A percentile compares a stretch with the other conserved stretches of the same genome.
phyloP scores from a whole-genome alignment of 129 eudicot species.

The Gnaphalium uliginosum region DNA sequence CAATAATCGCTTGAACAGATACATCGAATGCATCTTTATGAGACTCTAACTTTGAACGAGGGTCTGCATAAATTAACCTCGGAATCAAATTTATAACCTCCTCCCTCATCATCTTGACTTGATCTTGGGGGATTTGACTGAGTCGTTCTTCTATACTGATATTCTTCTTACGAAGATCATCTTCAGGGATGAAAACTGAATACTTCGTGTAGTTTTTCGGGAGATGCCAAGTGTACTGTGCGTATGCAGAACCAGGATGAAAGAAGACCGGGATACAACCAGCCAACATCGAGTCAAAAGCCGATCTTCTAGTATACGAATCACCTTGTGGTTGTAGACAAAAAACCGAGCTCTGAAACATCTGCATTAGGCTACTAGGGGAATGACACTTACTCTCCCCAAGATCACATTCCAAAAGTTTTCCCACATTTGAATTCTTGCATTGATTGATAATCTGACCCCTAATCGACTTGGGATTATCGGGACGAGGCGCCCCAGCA shows the following conservation, averaged over 20 bases:
- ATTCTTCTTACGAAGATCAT: conserved; percentile 30
- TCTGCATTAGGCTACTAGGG: conserved; percentile 47
- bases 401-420: conserved; percentile 41
- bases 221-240: conserved; percentile 54
- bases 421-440: conserved; percentile 36
- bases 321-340: conserved; percentile 69
- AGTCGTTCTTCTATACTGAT: conserved; percentile 43
- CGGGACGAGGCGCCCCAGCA: conserved; percentile 56
- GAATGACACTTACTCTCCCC: conserved; percentile 36
- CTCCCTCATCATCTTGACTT: conserved; percentile 49
- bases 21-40: conserved; percentile 59
- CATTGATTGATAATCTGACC: conserved; percentile 49
- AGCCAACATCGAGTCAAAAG: conserved; percentile 62
- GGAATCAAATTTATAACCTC: conserved; percentile 56
- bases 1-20: conserved; percentile 67
- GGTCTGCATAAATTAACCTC: conserved; percentile 44
- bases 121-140: conserved; percentile 24
- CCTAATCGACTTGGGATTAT: conserved; percentile 42
- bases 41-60: conserved; percentile 32
- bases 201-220: conserved; percentile 48
- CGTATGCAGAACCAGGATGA: conserved; percentile 55
- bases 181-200: conserved; percentile 57
- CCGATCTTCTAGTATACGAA: conserved; percentile 52
- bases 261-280: conserved; percentile 70
- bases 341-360: conserved; percentile 46